These are phyloP conservation scores for Raffaelea albimanens DNA, from an alignment of 2,329 filamentous ascomycete species.

Conservation along the genomic window DNA sequence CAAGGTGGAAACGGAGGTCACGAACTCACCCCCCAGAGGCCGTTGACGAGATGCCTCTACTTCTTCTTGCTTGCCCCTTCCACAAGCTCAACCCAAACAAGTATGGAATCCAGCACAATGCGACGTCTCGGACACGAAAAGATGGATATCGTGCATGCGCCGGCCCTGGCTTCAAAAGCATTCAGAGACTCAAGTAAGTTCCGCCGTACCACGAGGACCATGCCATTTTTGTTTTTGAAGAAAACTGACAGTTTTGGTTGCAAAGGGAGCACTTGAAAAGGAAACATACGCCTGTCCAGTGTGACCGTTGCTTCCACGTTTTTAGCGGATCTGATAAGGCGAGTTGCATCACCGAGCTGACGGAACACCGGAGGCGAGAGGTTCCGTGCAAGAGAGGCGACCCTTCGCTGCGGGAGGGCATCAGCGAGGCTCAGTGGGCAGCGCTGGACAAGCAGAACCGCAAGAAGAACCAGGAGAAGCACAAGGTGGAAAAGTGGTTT, in stretches of 20 bases:
- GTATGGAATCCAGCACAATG: slow-evolving; percentile 16
- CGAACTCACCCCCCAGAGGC: neutral
- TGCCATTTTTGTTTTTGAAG: neutral
- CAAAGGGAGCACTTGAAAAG: slow-evolving; percentile 18
- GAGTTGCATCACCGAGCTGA: slow-evolving; percentile 11
- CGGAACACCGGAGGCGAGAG: slow-evolving; percentile 13
- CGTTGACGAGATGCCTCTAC: slow-evolving; percentile 1
- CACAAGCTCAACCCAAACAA: slow-evolving; percentile 17
- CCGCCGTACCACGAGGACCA: neutral
- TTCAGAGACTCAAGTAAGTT: slow-evolving; percentile 18
- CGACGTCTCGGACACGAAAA: slow-evolving; percentile 9
- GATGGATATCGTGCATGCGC: slow-evolving; percentile 17
- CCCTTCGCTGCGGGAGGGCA: slow-evolving; percentile 16
- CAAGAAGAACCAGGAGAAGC: slow-evolving; percentile 18
- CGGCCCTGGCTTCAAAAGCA: slow-evolving; percentile 19
- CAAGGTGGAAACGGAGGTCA: slow-evolving; percentile 7
- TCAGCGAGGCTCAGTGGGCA: slow-evolving; percentile 17
- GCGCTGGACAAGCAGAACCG: slow-evolving; percentile 17
- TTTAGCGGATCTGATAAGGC: slow-evolving; percentile 12
- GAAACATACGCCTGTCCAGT: slow-evolving; percentile 18
- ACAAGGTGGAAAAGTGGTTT: slow-evolving; percentile 20
- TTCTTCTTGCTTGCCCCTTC: slow-evolving; percentile 17
- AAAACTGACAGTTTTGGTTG: neutral
- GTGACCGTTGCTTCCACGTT: slow-evolving; percentile 17
- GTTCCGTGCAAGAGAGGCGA: slow-evolving; percentile 14